Conservation (phyloP, 2,329 filamentous ascomycete genomes). For the Paecilomyces variotii region DNA sequence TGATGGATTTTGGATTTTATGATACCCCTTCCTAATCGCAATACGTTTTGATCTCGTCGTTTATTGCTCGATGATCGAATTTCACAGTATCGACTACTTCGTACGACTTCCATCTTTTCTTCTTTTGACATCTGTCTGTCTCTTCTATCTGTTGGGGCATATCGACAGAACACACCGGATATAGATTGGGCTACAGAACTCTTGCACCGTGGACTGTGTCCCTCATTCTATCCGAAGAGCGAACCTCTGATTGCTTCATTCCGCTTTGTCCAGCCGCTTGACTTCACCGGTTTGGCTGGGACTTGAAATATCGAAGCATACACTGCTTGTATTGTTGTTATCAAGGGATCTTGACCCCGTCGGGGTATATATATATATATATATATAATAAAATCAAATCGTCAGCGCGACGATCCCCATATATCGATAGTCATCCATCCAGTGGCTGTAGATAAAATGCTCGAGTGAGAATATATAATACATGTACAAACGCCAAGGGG, state of each 20-base stretch:
- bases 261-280: constrained; percentile 11
- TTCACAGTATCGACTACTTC: neutral
- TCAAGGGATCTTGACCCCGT: too few relatives aligned
- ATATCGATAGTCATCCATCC: too few relatives aligned
- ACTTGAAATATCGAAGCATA: constrained; percentile 13
- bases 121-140: neutral
- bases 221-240: constrained; percentile 20
- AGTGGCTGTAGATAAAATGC: too few relatives aligned
- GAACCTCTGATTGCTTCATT: constrained; percentile 10
- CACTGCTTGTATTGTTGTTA: constrained; percentile 1
- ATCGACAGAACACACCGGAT: constrained; percentile 8
- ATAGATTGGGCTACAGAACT: constrained; percentile 15
- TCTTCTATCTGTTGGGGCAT: neutral
- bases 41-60: constrained; percentile 1
- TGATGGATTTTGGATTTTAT: constrained; percentile 1
- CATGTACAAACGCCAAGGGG: neutral
- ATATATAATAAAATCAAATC: too few relatives aligned
- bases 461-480: too few relatives aligned
- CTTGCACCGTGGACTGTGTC: constrained; percentile 12
- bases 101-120: neutral
- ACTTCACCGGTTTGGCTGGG: constrained; percentile 6
- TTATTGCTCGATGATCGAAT: neutral
- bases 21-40: constrained; percentile 13
- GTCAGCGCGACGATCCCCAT: too few relatives aligned
- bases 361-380: too few relatives aligned